Conservation (phyloP, 2,329 filamentous ascomycete genomes). For the Sarocladium brachiariae region DNA sequence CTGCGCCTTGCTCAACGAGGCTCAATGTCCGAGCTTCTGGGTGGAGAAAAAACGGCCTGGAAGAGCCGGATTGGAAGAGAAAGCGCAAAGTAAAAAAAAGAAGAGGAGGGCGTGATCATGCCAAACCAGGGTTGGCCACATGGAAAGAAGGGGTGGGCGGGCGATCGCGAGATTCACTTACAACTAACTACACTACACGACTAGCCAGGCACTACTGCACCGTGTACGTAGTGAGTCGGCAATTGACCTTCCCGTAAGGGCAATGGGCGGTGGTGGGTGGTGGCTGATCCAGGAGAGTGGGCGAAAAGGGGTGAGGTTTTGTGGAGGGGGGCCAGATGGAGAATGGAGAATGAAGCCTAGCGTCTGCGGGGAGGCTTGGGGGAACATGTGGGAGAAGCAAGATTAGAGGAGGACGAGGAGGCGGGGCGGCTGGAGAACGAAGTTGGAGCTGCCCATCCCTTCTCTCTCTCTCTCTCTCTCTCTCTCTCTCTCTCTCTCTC, state of each 20-base stretch:
- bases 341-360: not conserved
- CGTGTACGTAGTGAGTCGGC: too few relatives aligned
- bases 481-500: too few relatives aligned
- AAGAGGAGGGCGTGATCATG: not conserved
- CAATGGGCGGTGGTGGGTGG: not conserved
- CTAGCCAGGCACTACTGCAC: too few relatives aligned
- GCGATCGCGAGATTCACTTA: slow-evolving; percentile 4
- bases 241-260: slow-evolving; percentile 6
- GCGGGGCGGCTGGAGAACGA: too few relatives aligned
- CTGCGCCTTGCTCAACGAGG: not conserved
- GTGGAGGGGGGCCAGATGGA: not conserved
- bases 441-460: too few relatives aligned
- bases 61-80: not conserved
- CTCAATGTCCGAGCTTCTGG: not conserved
- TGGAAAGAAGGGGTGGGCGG: too few relatives aligned
- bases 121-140: not conserved
- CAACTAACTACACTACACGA: too few relatives aligned
- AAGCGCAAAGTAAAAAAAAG: not conserved
- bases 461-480: too few relatives aligned
- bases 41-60: not conserved
- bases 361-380: not conserved
- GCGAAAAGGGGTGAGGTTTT: too few relatives aligned
- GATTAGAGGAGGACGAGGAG: too few relatives aligned
- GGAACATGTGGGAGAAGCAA: not conserved
- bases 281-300: not conserved